A percentile compares a stretch with the other conserved stretches of the same genome.
Evolutionary conservation across 148 eudicot genomes (phyloP).

Genomic region (Gaultheria prostrata): DNA sequence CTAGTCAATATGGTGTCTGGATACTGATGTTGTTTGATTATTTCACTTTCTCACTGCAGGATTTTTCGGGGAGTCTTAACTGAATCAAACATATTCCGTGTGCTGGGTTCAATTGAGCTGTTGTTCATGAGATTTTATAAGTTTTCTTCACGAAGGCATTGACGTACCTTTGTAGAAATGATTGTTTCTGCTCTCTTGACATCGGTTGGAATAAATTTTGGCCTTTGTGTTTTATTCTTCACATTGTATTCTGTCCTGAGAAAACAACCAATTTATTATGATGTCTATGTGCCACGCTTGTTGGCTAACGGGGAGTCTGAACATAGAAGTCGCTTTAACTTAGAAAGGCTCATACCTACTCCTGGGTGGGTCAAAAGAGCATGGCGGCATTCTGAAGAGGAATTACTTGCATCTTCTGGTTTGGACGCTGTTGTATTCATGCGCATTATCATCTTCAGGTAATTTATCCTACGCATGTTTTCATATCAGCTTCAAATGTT

Average conservation of each 20-base stretch:
- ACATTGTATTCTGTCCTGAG: constrained; percentile 60
- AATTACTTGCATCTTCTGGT: constrained; percentile 61
- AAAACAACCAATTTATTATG: constrained; percentile 56
- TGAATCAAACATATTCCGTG: not conserved
- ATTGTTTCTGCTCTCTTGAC: constrained; percentile 72
- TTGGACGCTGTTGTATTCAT: constrained; percentile 78
- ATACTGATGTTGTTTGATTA: not conserved
- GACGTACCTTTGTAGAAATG: constrained; percentile 35
- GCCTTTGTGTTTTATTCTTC: constrained; percentile 61
- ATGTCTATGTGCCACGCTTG: constrained; percentile 58
- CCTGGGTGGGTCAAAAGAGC: constrained; percentile 67
- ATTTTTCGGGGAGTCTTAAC: not conserved
- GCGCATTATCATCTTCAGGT: constrained; percentile 72
- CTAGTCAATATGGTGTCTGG: not conserved
- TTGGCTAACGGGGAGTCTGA: constrained; percentile 38
- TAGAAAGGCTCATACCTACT: constrained; percentile 51
- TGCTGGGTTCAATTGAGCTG: constrained; percentile 26
- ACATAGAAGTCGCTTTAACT: constrained; percentile 20
- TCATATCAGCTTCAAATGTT: not conserved
- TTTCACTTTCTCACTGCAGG: not conserved
- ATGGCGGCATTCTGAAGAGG: constrained; percentile 64
- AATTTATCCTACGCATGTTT: constrained; percentile 1
- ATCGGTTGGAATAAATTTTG: constrained; percentile 69
- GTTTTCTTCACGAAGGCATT: constrained; percentile 15
- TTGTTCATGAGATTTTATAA: constrained; percentile 12